Evolutionary conservation across 2,329 filamentous ascomycete genomes (phyloP), one percentile per base, ranked within the genome.

Genomic region (Nemania sp.): DNA sequence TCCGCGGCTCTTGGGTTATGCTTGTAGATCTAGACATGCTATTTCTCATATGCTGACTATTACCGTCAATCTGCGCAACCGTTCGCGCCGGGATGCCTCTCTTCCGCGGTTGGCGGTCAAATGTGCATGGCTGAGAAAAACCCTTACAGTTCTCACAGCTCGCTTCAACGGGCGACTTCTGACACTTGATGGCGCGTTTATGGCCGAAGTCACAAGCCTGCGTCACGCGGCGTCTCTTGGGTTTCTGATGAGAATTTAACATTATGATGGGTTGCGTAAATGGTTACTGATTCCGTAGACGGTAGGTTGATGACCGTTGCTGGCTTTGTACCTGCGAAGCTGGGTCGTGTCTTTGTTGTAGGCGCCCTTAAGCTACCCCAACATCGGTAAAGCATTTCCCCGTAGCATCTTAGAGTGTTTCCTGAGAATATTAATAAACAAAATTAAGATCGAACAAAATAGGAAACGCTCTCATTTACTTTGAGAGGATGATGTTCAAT

Each of bases 201-300:
- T 64, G 62, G 54, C 62, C 59, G 43, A 52, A 64, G 55, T 64
- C 62, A 29, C 62, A 64, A 58, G 62, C 62, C 35, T 64, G 62
- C 18, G 62, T 64, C 32, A 47, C 62, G 10, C 62, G 62, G 27
- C 62, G 62, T 45, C 47, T 59, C 18, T 64, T 64, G 38, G 53
- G 27, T 41, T 64, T 64, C 18, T 45, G 59, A 52, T 35, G 10
- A 51, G 60, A 49, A 20, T 20, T 41, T 43, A 32, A 43, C 57
- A 61, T 61, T 29, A 27, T 20, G 27, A 51, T 38, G 18, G 32
- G 7, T n/a, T 15, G 3, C 24, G 29, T 10, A 38, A 24, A 41
- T 22, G 52, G 10, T 38, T 2, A 55, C 52, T 38, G 38, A 24
- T 11, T 20, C n/a, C n/a, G n/a, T 22, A 47, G 45, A 6, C 45